Evolutionary conservation across 2,329 filamentous ascomycete genomes (phyloP), one percentile per base, ranked within the genome.

Genomic region (Waltergamsia citrina): DNA sequence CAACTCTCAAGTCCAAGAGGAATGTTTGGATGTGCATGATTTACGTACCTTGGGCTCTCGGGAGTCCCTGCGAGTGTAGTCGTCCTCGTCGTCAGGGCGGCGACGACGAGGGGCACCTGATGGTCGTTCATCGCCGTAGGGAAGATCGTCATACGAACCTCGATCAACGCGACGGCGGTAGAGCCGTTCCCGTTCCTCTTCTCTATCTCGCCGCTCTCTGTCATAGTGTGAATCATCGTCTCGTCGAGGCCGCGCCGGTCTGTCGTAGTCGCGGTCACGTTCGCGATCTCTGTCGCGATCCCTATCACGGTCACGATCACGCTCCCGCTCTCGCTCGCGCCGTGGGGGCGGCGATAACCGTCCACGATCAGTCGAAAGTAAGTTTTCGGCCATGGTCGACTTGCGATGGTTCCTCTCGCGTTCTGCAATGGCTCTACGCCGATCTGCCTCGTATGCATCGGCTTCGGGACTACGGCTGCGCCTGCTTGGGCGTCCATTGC

Each of bases 361-460:
- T 43, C 62, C 64, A 41, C 67, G 68, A 41, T 75, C 71, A 28
- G 49, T 53, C 34, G 69, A 69, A 35, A 79, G 54, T 15, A 77
- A 58, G 43, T 65, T 74, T 47, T 79, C 75, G 43, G 81, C 83
- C 61, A 77, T 77, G 52, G 72, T 78, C 29, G 76, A 69, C 62
- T 92, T 93, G 56, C 85, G 80, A 60, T 94, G 93, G 48, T 93
- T 88, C 44, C 88, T 82, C 62, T 96, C 93, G 31, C 93, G 81
- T 53, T 94, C 88, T 38, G 88, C 87, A 52, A 92, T 88, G 28
- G 90, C 90, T 57, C 90, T 92, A 49, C 87, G 82, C 44, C 92
- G 79, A 54, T 98, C 92, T 39, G 88, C 92, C 59, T 96, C 92
- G 57, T 98, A 98, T 15, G 85, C 77, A 61, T 98, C 88, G 38